Conservation (phyloP, 139 green algal species). For the Chlorella ohadii region DNA sequence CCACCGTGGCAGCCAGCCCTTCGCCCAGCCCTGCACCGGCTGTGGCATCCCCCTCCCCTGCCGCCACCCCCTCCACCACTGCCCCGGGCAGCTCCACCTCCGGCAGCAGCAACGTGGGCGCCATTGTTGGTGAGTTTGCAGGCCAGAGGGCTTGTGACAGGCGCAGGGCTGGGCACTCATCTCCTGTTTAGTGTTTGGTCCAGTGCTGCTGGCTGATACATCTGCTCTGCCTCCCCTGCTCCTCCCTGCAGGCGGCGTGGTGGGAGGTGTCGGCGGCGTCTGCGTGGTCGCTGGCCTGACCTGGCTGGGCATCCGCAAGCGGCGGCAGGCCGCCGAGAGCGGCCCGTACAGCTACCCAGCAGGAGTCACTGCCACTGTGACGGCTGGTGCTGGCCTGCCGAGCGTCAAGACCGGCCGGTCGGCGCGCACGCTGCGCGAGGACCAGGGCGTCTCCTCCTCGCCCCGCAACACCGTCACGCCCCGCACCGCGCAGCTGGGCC, state of each 20-base stretch:
- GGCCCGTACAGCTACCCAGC: not conserved
- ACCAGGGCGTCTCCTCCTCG: not conserved
- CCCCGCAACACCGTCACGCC: slow-evolving; percentile 10
- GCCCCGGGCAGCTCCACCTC: not conserved
- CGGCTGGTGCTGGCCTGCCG: not conserved
- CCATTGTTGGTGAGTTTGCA: slow-evolving; percentile 1
- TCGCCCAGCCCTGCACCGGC: not conserved
- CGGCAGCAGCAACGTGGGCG: not conserved
- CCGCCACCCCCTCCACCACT: not conserved
- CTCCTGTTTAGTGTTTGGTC: too few species aligned
- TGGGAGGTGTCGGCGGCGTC: not conserved
- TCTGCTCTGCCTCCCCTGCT: not conserved
- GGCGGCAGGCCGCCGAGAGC: too few species aligned
- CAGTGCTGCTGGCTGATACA: not conserved
- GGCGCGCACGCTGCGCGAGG: not conserved
- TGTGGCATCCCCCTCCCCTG: not conserved
- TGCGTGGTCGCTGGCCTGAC: not conserved
- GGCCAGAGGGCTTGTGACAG: not conserved
- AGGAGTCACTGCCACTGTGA: not conserved
- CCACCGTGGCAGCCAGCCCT: too few species aligned
- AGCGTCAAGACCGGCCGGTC: not conserved
- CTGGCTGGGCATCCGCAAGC: not conserved
- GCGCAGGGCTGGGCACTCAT: too few species aligned
- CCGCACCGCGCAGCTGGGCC: not conserved
- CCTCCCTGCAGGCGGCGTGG: not conserved